Base-by-base conservation (phyloP, 2,329 filamentous ascomycete genomes). In the Botryotinia narcissicola region DNA sequence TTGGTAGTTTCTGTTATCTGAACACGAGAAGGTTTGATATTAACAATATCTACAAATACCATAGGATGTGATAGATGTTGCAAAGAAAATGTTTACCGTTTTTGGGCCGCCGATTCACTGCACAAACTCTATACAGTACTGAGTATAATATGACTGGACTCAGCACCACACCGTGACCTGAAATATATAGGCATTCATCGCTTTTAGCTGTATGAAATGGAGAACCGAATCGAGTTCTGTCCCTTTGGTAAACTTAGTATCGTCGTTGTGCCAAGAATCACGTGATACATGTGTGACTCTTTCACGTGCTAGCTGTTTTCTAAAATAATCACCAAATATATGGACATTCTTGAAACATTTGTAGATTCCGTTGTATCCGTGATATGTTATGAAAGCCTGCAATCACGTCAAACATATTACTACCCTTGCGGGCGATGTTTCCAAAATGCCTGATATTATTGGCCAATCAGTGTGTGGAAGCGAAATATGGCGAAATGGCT, bases 401-500 rank as follows among this genome's bases (percentile, higher is more conserved):
- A 51, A 67, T 51, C 63, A 67, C 63, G 63, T 25, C 63, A 67
- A 51, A 40, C 2, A 2, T 4, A 67, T 67, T 67, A 51, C 9
- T 51, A 51, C 32, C 14, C 14, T 51, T 51, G 63, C 32, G 44
- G 48, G 44, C 25, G 16, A 37, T 51, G 22, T 40, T 51, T 20
- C 8, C 35, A 22, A 40, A 9, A 67, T 51, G 16, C 32, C 51
- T 4, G 22, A 59, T 9, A 22, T 69, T 4, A 69, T 69, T 69
- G 48, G 66, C 42, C n/a, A 59, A 69, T 9, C 25, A 22, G 48
- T 29, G 20, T 59, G 35, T 32, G 32, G 63, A 69, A 69, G 66
- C 48, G 37, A 57, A 59, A 69, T 51, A 69, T 69, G 48, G 66
- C 37, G 66, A 59, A 59, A 69, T 69, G 48, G 29, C 37, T 69